A percentile compares a stretch with the other conserved stretches of the same genome.
These are phyloP conservation scores for Cladophialophora exuberans DNA, from an alignment of 2,329 filamentous ascomycete genomes.

Conservation along the genomic window DNA sequence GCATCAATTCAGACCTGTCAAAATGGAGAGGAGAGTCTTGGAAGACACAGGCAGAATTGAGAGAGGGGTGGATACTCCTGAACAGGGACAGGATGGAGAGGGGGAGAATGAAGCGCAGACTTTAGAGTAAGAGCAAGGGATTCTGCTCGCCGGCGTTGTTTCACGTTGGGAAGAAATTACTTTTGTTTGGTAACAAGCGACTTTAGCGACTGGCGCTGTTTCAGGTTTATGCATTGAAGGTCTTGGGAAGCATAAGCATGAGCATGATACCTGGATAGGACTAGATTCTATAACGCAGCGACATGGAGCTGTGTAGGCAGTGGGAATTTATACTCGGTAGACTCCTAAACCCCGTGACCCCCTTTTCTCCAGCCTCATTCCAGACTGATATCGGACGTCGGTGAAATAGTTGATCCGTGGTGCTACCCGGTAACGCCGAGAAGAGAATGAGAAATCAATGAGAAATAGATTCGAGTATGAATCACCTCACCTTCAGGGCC, in stretches of 20 bases:
- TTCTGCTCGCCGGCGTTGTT: background rate
- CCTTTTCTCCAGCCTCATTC: background rate
- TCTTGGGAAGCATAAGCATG: background rate
- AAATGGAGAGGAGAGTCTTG: slow-evolving; percentile 17
- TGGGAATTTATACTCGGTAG: background rate
- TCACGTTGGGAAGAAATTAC: background rate
- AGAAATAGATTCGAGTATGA: too few relatives aligned
- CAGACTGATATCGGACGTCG: background rate
- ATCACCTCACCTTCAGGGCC: too few relatives aligned
- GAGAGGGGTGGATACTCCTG: slow-evolving; percentile 14
- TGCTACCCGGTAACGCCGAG: too few relatives aligned
- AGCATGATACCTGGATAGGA: background rate
- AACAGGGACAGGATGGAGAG: slow-evolving; percentile 3
- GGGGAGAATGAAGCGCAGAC: slow-evolving; percentile 28
- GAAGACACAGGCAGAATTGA: slow-evolving; percentile 21
- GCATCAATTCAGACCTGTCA: slow-evolving; percentile 45
- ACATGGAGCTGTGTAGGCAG: too few relatives aligned
- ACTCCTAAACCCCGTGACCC: background rate
- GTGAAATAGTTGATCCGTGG: background rate
- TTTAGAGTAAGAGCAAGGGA: background rate
- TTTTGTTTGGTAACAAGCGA: background rate
- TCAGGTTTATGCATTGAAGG: background rate
- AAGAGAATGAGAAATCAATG: too few relatives aligned
- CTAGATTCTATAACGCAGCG: background rate
- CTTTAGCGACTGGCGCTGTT: background rate